Evolutionary conservation across 2,329 filamentous ascomycete genomes (phyloP), one percentile per base, ranked within the genome.

Genomic region (Aspergillus aculeatus): DNA sequence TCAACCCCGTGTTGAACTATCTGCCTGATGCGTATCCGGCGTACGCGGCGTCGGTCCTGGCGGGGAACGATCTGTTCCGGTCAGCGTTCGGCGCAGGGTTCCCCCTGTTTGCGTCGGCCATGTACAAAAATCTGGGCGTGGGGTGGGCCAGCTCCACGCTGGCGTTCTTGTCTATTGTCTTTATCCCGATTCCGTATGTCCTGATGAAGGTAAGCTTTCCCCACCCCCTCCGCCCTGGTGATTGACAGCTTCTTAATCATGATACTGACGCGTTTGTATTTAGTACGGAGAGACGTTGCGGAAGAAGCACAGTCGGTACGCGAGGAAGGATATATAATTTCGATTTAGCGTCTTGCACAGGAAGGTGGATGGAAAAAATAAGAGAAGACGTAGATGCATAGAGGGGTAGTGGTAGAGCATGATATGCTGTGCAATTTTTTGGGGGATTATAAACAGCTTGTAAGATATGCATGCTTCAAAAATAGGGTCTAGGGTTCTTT

Each of bases 1-100:
- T 90, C 76, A 88, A 88, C 82, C 85, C 86, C 2, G 88, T 86
- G 5, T 87, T 89, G 65, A 86, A 90, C 72, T 90, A 90, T 75
- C 89, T 89, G 81, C 83, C 89, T 49, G 86, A 85, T 63, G 86
- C 87, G 2, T 90, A 90, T 66, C 88, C 88, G 0, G 83, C 84
- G 0, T 90, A 89, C 70, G 84, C 86, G 1, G 87, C 88, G 2
- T 89, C 86, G 0, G 88, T 88, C 0, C 89, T 88, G 0, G 88
- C 88, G 49, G 88, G 88, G 26, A 91, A 91, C 64, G 88, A 87
- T 14, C 89, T 87, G 77, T 82, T 86, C 12, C 82, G 88, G 62
- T 87, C 90, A 68, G 86, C 90, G 4, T 66, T 69, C 55, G 67
- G 64, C 12, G 63, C 63, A 1, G 59, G 58, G 2, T 68, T 68